A percentile compares a stretch with the other conserved stretches of the same genome.
Conservation (phyloP, 257 asterid genomes). For the Vinca minor region DNA sequence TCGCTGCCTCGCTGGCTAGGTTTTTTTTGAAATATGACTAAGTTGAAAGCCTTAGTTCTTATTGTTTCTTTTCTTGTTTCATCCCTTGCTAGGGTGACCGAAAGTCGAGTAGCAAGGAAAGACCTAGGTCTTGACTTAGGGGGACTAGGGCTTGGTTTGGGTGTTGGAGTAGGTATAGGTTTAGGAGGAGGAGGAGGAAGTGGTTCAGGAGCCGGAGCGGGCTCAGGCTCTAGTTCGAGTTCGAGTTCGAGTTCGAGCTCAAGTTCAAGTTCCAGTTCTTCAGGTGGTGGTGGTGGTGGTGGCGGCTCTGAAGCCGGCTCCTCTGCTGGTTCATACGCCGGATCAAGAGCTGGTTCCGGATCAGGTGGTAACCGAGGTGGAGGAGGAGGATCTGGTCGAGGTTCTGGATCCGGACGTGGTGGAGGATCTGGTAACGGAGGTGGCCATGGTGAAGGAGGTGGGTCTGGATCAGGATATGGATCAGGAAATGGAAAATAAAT, state of each 20-base stretch:
- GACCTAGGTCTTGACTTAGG: conserved; percentile 50
- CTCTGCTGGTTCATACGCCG: conserved; percentile 53
- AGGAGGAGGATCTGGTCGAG: conserved; percentile 8
- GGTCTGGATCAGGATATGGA: conserved; percentile 47
- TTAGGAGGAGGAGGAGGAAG: conserved; percentile 60
- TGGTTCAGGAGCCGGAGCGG: conserved; percentile 37
- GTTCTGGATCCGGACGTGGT: conserved; percentile 21
- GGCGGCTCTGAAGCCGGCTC: conserved; percentile 61
- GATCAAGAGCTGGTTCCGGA: conserved; percentile 51
- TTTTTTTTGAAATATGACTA: conserved; percentile 27
- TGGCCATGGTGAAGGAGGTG: conserved; percentile 47
- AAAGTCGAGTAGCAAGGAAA: conserved; percentile 41
- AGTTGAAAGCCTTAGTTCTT: conserved; percentile 20
- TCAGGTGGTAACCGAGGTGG: conserved; percentile 25
- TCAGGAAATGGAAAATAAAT: conserved; percentile 45
- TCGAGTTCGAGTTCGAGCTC: conserved; percentile 31
- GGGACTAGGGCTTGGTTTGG: conserved; percentile 44
- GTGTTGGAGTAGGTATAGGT: conserved; percentile 53
- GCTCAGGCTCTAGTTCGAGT: conserved; percentile 24
- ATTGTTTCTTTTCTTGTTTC: conserved; percentile 25
- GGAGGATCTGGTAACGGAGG: conserved; percentile 27
- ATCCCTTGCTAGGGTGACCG: conserved; percentile 28
- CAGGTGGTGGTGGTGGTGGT: conserved; percentile 30
- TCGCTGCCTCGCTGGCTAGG: neutral
- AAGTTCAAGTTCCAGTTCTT: conserved; percentile 20